Conservation (phyloP, 2,329 filamentous ascomycete species). For the Chalaropsis ovoidea region DNA sequence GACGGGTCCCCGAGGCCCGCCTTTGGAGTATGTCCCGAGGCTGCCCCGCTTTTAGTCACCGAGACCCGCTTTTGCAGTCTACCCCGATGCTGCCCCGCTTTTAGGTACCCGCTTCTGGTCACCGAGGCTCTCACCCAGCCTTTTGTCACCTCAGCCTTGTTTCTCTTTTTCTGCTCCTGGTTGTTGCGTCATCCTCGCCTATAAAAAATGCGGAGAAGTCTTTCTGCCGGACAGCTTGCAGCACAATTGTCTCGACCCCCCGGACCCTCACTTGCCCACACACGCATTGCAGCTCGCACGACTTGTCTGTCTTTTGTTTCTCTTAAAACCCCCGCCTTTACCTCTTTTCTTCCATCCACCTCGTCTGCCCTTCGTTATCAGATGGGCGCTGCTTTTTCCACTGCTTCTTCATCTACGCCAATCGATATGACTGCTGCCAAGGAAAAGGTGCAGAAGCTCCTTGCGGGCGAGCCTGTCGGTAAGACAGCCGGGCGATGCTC, state of each 20-base stretch:
- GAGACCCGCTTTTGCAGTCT: not conserved
- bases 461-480: conserved; percentile 49
- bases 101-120: too few species aligned
- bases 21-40: not conserved
- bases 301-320: not conserved
- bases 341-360: not conserved
- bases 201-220: conserved; percentile 1
- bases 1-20: not conserved
- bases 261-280: not conserved
- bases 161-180: not conserved
- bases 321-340: too few species aligned
- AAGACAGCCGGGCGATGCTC: not conserved
- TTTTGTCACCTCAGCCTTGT: not conserved
- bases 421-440: conserved; percentile 73
- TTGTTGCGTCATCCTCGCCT: not conserved
- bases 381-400: conserved; percentile 23
- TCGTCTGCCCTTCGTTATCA: conserved; percentile 34
- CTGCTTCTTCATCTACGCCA: conserved; percentile 41
- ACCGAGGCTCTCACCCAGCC: not conserved
- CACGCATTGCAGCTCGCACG: not conserved
- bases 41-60: not conserved
- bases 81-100: not conserved
- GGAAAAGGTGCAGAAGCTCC: conserved; percentile 73
- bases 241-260: not conserved
- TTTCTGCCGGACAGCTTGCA: not conserved